Evolutionary conservation across 768 basidiomycete species (phyloP).

Genomic region (Tephrocybe sp.): DNA sequence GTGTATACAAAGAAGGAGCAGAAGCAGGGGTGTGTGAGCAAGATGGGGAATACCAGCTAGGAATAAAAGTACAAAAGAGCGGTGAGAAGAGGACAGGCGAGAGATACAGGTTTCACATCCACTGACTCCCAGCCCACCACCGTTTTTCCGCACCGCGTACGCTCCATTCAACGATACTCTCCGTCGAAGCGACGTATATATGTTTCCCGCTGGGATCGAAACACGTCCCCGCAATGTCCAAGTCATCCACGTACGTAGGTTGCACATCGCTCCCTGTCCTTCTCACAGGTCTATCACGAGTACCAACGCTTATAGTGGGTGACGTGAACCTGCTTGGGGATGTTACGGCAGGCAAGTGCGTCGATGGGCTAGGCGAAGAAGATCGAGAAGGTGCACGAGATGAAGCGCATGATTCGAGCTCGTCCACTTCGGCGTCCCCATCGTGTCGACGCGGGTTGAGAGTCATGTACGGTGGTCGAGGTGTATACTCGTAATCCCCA

Average conservation of each 20-base stretch:
- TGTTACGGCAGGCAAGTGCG: constrained; percentile 15
- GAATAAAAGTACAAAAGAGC: not conserved
- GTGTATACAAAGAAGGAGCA: too few relatives aligned
- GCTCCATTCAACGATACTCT: constrained; percentile 74
- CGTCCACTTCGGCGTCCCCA: constrained; percentile 46
- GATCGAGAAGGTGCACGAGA: constrained; percentile 32
- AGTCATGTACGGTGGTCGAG: constrained; percentile 7
- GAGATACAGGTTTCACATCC: constrained; percentile 37
- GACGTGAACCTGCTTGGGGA: constrained; percentile 11
- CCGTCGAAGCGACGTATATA: constrained; percentile 65
- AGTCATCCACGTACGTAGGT: constrained; percentile 30
- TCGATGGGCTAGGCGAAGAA: constrained; percentile 44
- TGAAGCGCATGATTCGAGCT: constrained; percentile 50
- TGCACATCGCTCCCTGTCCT: constrained; percentile 4
- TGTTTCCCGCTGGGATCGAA: constrained; percentile 69
- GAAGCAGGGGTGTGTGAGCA: too few relatives aligned
- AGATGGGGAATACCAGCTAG: too few relatives aligned
- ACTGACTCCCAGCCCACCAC: constrained; percentile 62
- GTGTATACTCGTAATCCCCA: constrained; percentile 28
- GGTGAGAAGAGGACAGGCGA: not conserved
- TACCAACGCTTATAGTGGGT: not conserved
- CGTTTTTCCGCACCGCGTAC: constrained; percentile 68
- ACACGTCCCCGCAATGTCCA: constrained; percentile 68
- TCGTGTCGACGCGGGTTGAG: constrained; percentile 16
- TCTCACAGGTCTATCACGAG: constrained; percentile 3